Evolutionary conservation across 2,329 filamentous ascomycete species (phyloP).

Genomic region (Penicillium sp.): DNA sequence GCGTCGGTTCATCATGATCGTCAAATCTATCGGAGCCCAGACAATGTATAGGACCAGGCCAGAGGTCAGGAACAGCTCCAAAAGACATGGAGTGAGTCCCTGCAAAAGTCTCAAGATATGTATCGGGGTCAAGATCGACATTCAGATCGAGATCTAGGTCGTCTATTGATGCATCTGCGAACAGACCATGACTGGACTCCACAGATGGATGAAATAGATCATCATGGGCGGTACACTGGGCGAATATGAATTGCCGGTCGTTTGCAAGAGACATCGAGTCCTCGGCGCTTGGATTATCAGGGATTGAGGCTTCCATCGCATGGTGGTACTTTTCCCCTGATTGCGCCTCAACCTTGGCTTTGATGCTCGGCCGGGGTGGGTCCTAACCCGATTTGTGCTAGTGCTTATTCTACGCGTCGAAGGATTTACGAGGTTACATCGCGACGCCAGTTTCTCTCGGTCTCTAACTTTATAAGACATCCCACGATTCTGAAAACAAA

Average conservation of each 20-base stretch:
- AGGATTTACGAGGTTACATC: neutral
- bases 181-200: neutral
- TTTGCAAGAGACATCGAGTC: neutral
- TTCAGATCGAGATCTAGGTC: neutral
- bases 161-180: neutral
- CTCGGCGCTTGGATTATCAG: neutral
- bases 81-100: neutral
- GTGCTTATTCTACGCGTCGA: neutral
- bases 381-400: neutral
- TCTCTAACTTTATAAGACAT: neutral
- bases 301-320: neutral
- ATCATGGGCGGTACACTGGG: neutral
- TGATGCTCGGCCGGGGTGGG: neutral
- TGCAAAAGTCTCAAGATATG: neutral
- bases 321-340: neutral
- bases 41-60: neutral
- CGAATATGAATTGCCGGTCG: neutral
- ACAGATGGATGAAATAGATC: neutral
- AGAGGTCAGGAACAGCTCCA: neutral
- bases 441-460: neutral
- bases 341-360: neutral
- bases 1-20: neutral
- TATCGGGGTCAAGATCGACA: neutral
- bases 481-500: neutral
- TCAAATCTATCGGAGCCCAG: neutral